phyloP scores from a whole-genome alignment of 1,284 basidiomycete genomes.

The Rhodofomes roseus region DNA sequence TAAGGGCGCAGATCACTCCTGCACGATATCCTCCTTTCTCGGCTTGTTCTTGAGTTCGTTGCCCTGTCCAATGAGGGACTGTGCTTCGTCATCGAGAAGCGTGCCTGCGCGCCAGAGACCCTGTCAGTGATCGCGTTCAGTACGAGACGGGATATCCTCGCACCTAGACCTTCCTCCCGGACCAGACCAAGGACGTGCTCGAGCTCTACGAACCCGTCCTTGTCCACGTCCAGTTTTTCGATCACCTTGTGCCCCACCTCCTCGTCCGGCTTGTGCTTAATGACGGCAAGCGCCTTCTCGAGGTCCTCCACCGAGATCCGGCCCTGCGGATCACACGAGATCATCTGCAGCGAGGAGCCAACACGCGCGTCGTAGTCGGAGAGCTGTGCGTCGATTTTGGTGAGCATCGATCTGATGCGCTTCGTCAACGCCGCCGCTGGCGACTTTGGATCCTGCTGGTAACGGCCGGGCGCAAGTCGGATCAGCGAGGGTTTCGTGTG shows the following conservation, averaged over 20 bases:
- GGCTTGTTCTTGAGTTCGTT: slow-evolving; percentile 76
- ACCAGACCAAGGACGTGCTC: slow-evolving; percentile 80
- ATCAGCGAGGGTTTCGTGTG: not conserved
- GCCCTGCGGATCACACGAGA: slow-evolving; percentile 89
- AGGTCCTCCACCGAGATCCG: slow-evolving; percentile 90
- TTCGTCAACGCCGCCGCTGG: slow-evolving; percentile 85
- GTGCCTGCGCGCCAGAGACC: slow-evolving; percentile 42
- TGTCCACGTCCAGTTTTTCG: slow-evolving; percentile 93
- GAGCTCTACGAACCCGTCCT: slow-evolving; percentile 91
- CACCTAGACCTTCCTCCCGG: slow-evolving; percentile 75
- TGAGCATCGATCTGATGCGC: slow-evolving; percentile 93
- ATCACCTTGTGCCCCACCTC: slow-evolving; percentile 88
- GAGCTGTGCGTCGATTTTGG: slow-evolving; percentile 92
- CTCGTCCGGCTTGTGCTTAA: slow-evolving; percentile 92
- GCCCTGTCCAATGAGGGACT: slow-evolving; percentile 71
- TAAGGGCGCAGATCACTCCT: slow-evolving; percentile 47
- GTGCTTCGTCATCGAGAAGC: slow-evolving; percentile 70
- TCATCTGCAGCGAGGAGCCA: slow-evolving; percentile 90
- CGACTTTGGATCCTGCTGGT: slow-evolving; percentile 65
- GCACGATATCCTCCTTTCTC: slow-evolving; percentile 84
- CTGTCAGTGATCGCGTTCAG: slow-evolving; percentile 8
- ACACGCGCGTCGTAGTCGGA: slow-evolving; percentile 91
- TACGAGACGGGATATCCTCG: not conserved
- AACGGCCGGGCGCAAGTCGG: not conserved
- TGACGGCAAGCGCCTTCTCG: slow-evolving; percentile 87